phyloP scores from a whole-genome alignment of 495 filamentous ascomycete species.

The Trypethelium eluteriae region DNA sequence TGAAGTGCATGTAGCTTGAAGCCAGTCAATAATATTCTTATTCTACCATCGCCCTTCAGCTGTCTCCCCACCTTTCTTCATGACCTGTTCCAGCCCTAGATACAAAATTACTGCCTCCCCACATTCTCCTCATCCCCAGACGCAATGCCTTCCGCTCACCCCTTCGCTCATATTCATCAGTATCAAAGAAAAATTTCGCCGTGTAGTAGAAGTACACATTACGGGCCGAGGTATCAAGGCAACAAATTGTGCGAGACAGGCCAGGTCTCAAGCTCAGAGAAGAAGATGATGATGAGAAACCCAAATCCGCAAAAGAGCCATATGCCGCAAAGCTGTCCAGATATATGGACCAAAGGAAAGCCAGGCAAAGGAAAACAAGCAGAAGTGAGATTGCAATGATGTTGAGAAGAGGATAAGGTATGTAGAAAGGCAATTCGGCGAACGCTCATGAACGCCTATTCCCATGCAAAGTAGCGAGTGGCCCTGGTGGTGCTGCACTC shows the following conservation, averaged over 20 bases:
- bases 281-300: background rate
- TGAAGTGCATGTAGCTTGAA: no score
- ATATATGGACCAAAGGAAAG: background rate
- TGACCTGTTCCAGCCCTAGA: background rate
- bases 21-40: background rate
- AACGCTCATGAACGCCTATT: background rate
- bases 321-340: background rate
- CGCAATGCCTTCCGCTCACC: background rate
- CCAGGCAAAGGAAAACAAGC: background rate
- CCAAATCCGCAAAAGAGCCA: background rate
- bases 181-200: background rate
- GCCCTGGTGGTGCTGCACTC: background rate
- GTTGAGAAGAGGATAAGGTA: background rate
- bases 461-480: background rate
- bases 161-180: background rate
- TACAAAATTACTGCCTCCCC: background rate
- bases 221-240: conserved; percentile 7
- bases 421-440: background rate
- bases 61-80: background rate
- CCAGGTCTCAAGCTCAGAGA: background rate
- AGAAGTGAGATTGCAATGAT: background rate
- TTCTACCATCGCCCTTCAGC: background rate
- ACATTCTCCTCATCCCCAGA: background rate
- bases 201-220: conserved; percentile 7
- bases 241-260: background rate